Evolutionary conservation across 176 grass and related monocot genomes (phyloP).

Genomic region (Eleusine coracana): DNA sequence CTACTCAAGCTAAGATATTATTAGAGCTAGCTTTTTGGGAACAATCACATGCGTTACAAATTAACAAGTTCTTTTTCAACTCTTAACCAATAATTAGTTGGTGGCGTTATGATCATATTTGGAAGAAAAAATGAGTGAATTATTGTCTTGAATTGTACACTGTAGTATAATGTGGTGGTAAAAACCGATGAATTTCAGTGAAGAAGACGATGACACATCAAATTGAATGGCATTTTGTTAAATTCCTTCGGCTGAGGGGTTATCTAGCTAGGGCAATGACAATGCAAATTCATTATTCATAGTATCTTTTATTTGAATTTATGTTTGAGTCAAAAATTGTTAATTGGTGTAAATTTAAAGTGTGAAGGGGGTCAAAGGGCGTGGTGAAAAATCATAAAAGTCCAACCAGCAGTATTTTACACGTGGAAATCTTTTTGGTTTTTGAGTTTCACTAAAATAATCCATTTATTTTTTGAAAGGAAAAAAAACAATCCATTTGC

Average conservation of each 20-base stretch:
- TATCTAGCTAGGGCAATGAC: background rate
- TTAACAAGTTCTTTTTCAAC: background rate
- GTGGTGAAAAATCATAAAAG: background rate
- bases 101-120: background rate
- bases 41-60: background rate
- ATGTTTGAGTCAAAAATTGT: background rate
- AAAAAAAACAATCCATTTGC: no score
- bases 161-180: background rate
- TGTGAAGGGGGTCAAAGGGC: background rate
- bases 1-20: no score
- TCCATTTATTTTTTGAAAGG: background rate
- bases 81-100: background rate
- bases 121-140: background rate
- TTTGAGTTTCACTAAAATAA: background rate
- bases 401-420: background rate
- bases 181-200: background rate
- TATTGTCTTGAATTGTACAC: background rate
- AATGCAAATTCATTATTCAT: background rate
- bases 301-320: background rate
- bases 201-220: background rate
- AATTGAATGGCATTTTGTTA: background rate
- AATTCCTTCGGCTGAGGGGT: background rate
- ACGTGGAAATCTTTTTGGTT: background rate
- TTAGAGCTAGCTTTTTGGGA: background rate
- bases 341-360: background rate